A percentile compares a stretch with the other conserved stretches of the same genome.
Conservation (phyloP, 768 basidiomycete species). For the Boletus pseudo-olivaceus region DNA sequence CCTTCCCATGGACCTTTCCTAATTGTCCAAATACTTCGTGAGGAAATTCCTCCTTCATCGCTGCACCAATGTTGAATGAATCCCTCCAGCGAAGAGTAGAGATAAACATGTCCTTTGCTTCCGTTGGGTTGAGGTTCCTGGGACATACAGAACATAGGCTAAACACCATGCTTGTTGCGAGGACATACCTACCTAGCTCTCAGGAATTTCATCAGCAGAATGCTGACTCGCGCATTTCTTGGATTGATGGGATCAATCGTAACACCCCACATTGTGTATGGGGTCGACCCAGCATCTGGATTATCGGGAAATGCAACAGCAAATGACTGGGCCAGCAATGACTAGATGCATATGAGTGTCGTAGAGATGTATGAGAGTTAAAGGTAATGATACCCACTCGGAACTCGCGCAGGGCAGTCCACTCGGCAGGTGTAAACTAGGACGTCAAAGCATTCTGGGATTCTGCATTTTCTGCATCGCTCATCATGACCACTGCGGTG, state of each 20-base stretch:
- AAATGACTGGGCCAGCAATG: constrained; percentile 50
- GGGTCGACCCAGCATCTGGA: constrained; percentile 44
- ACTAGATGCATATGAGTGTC: constrained; percentile 14
- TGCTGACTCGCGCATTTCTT: constrained; percentile 62
- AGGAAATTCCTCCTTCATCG: constrained; percentile 58
- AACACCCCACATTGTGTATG: constrained; percentile 71
- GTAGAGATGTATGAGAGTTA: not conserved
- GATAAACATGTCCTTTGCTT: constrained; percentile 64
- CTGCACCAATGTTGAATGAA: constrained; percentile 58
- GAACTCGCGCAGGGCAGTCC: constrained; percentile 65
- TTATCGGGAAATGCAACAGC: constrained; percentile 60
- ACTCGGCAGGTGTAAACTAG: constrained; percentile 69
- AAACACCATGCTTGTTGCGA: not conserved
- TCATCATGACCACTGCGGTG: not conserved
- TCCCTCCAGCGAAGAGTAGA: constrained; percentile 70
- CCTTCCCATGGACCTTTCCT: constrained; percentile 63
- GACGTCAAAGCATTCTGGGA: constrained; percentile 68
- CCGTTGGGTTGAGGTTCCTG: constrained; percentile 50
- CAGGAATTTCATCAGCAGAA: constrained; percentile 78
- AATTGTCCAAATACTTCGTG: constrained; percentile 60
- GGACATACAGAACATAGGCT: not conserved
- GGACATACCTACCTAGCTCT: constrained; percentile 54
- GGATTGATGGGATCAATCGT: constrained; percentile 55
- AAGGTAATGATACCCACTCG: constrained; percentile 42
- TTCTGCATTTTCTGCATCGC: constrained; percentile 36